Evolutionary conservation across 2,329 filamentous ascomycete species (phyloP), one percentile per base, ranked within the genome.

Genomic region (Pseudocercospora musae): DNA sequence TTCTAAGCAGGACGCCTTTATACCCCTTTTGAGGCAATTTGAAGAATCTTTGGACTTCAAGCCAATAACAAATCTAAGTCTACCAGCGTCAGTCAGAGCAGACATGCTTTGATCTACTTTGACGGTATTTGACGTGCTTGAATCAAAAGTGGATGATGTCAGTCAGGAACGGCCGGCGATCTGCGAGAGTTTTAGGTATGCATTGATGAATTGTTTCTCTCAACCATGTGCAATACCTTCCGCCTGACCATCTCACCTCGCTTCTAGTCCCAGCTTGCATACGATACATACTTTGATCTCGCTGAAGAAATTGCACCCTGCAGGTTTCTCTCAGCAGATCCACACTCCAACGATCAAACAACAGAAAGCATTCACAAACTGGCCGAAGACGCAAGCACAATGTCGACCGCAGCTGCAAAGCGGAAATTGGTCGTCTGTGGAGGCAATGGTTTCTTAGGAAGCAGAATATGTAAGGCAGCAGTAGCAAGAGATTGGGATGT

Each of bases 401-500:
- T 68, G 66, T 61, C 66, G 9, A 58, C 63, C 11, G 54, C 66
- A 56, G 66, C 65, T 57, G 62, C 66, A 48, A 81, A 86, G 61
- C 96, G 92, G 79, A 89, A 87, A 78, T 82, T 99, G 48, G 87
- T 98, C 46, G 92, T 99, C 59, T 96, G 91, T 69, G 95, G 95
- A 69, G 94, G 94, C 63, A 97, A 91, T 77, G 94, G 95, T 33
- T 99, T 98, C 75, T 79, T 99, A 25, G 87, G 87, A 50, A 86
- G 83, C 23, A 85, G 94, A 60, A 96, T 99, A 79, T 98, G 95
- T 81, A 95, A 92, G 81, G 89, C 90, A 58, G 95, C 92, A 49
- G 88, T 92, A 56, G 85, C 88, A 50, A 84, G 92, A 74, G 92
- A 92, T 59, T 98, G 94, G 94, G 86, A 92, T 61, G 94, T 98